A percentile compares a stretch with the other conserved stretches of the same genome.
These are phyloP conservation scores for Dactylella cylindrospora DNA, from an alignment of 2,329 filamentous ascomycete species.

Conservation along the genomic window DNA sequence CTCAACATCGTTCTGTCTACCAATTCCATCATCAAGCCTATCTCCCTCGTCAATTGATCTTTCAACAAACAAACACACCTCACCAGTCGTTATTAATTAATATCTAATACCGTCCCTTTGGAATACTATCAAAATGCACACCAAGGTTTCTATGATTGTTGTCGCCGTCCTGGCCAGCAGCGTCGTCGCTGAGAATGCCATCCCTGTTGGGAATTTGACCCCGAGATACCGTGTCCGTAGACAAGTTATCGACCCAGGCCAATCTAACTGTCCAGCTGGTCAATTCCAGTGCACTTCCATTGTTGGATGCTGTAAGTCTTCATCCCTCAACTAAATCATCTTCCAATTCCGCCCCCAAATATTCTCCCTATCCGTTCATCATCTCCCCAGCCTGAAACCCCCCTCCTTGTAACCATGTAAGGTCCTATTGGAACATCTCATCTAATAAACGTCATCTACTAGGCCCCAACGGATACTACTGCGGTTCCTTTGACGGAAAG, in stretches of 20 bases:
- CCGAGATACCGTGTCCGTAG: conserved; percentile 23
- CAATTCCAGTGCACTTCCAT: conserved; percentile 25
- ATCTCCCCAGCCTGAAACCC: too few species aligned
- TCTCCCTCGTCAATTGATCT: too few species aligned
- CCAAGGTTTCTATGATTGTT: conserved; percentile 17
- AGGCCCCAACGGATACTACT: conserved; percentile 33
- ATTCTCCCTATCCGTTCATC: too few species aligned
- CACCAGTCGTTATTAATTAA: too few species aligned
- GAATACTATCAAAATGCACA: conserved; percentile 23
- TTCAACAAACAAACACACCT: too few species aligned
- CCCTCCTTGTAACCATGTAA: too few species aligned
- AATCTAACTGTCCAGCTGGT: conserved; percentile 18
- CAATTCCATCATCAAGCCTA: too few species aligned
- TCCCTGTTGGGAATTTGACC: conserved; percentile 18
- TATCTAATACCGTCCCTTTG: too few species aligned
- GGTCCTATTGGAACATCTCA: too few species aligned
- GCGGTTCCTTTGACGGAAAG: conserved; percentile 31
- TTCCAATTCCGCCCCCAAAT: not conserved
- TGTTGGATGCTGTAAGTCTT: conserved; percentile 32
- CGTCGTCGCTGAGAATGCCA: conserved; percentile 25
- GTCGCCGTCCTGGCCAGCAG: conserved; percentile 12
- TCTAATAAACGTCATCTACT: not conserved
- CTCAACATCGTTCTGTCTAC: too few species aligned
- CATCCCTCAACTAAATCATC: not conserved
- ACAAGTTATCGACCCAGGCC: conserved; percentile 11